phyloP scores from a whole-genome alignment of 1,284 basidiomycete species.

The Puccinia coronata region DNA sequence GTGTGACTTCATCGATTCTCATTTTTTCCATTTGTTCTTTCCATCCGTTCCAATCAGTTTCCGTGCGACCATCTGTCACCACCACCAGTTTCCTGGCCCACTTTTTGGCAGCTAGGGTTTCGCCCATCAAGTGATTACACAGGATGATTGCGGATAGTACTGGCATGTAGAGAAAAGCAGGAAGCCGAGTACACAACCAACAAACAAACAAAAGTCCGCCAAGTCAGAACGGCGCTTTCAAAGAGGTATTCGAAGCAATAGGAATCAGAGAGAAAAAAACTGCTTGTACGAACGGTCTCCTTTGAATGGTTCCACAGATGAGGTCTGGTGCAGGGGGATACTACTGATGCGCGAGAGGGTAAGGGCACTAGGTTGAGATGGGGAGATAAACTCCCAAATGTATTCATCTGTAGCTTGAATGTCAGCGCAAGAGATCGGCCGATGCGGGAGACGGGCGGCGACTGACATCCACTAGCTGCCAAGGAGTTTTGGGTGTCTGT shows the following conservation, averaged over 20 bases:
- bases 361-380: conserved; percentile 13
- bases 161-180: neutral
- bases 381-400: conserved; percentile 34
- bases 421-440: neutral
- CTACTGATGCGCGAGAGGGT: conserved; percentile 16
- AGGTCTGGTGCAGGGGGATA: conserved; percentile 4
- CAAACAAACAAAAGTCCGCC: neutral
- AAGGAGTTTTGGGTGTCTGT: conserved; percentile 35
- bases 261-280: neutral
- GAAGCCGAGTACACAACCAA: conserved; percentile 8
- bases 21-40: conserved; percentile 26
- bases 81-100: conserved; percentile 39
- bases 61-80: conserved; percentile 21
- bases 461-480: conserved; percentile 40
- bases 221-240: neutral
- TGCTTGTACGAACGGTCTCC: conserved; percentile 28
- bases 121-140: conserved; percentile 37
- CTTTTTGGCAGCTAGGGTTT: conserved; percentile 27
- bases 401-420: conserved; percentile 21
- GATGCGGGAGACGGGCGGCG: neutral
- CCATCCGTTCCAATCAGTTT: conserved; percentile 35
- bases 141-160: conserved; percentile 47
- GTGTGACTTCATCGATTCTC: conserved; percentile 2
- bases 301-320: conserved; percentile 9
- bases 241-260: neutral